A percentile compares a stretch with the other conserved stretches of the same genome.
Evolutionary conservation across 306 rosid genomes (phyloP).

Genomic region (Lathyrus aphaca): DNA sequence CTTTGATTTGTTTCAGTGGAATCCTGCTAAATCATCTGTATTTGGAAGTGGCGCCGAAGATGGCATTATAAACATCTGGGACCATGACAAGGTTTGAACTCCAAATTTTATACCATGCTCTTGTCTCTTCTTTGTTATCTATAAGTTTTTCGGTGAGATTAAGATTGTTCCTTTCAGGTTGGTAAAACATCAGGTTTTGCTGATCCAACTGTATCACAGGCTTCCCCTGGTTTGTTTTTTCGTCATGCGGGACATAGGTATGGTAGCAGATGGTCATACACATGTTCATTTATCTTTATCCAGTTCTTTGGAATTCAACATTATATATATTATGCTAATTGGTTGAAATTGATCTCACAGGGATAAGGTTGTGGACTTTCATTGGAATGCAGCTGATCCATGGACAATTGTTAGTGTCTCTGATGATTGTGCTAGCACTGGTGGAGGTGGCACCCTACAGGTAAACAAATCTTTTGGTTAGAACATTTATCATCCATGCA

Average conservation of each 20-base stretch:
- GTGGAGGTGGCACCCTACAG: constrained; percentile 92
- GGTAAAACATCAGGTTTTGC: constrained; percentile 43
- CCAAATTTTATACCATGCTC: background rate
- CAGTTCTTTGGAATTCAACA: constrained; percentile 12
- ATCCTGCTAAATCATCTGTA: constrained; percentile 82
- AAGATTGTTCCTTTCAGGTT: constrained; percentile 44
- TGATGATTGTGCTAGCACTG: constrained; percentile 89
- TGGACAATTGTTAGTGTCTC: constrained; percentile 98
- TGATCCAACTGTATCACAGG: constrained; percentile 33
- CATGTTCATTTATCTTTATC: constrained; percentile 22
- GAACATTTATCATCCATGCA: constrained; percentile 12
- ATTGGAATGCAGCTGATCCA: constrained; percentile 93
- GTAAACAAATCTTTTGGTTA: constrained; percentile 44
- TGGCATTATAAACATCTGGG: constrained; percentile 91
- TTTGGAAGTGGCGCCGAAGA: constrained; percentile 99
- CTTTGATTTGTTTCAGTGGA: constrained; percentile 69
- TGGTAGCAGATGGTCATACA: constrained; percentile 15
- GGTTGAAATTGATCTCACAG: constrained; percentile 41
- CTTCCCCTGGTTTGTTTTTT: constrained; percentile 56
- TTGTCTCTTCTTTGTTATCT: background rate
- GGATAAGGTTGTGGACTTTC: constrained; percentile 94
- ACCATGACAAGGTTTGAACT: constrained; percentile 70
- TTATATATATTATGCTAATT: background rate
- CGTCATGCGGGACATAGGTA: constrained; percentile 65
- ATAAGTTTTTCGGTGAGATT: background rate